Evolutionary conservation across 805 yeast genomes (phyloP), one percentile per base, ranked within the genome.

Genomic region (Candida glaebosa): DNA sequence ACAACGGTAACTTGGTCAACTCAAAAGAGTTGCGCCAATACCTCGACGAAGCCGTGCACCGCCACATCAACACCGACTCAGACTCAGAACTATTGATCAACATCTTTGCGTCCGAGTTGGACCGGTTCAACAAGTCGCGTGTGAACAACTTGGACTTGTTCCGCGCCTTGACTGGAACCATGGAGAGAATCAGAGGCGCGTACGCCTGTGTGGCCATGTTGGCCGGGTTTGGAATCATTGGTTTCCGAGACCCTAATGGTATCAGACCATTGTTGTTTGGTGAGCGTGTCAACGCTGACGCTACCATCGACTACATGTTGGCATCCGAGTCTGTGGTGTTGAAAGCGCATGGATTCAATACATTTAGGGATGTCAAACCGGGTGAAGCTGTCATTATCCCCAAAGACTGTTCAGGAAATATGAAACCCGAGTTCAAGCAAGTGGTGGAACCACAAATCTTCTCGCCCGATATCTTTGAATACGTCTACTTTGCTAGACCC

Each of bases 351-450:
- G 91, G 91, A 19, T 93, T 82, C 67, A 71, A 75, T 43, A 81
- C 73, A 30, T 86, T 82, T 69, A 74, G 89, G 53, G 99, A 93
- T 61, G 67, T 93, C 40, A 69, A 76, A 47, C 99, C 99, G 0
- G 99, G 99, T 57, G 96, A 93, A 68, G 98, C 96, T 14, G 96
- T 93, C 33, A 86, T 93, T 50, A 84, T 91, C 53, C 90, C 89
- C 47, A 90, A 91, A 64, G 78, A 76, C 51, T 71, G 81, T 37
- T 19, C 46, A 7, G 53, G 50, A 3, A 59, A 48, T 38, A 71
- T 79, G 63, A 62, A 62, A 38, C 96, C 96, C 7, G 89, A 87
- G 61, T 82, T 86, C 63, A 79, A 79, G 52, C 98, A 93, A 67
- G 89, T 91, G 35, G 93, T 83, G 6, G 84, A 85, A 47, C 76